Conservation (phyloP, 2,329 filamentous ascomycete species). For the Hirsutella thompsonii region DNA sequence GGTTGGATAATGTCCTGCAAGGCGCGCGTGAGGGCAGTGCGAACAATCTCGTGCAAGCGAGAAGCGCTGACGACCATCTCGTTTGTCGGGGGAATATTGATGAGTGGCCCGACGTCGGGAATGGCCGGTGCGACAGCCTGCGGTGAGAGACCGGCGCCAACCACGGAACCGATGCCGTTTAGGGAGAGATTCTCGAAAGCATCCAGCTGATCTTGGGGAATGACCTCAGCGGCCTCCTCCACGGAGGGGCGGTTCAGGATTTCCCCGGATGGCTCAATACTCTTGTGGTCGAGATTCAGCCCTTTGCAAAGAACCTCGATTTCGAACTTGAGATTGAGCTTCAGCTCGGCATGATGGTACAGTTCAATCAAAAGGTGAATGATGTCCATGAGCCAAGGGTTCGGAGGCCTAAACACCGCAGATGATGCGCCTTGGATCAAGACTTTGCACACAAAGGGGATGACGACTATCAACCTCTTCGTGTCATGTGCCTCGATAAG, state of each 20-base stretch:
- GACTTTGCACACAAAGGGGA: slow-evolving; percentile 96
- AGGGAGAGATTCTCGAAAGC: slow-evolving; percentile 73
- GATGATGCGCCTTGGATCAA: slow-evolving; percentile 74
- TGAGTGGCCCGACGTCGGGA: slow-evolving; percentile 67
- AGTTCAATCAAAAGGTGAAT: slow-evolving; percentile 82
- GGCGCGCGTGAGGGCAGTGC: slow-evolving; percentile 74
- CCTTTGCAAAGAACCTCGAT: slow-evolving; percentile 96
- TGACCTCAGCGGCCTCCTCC: slow-evolving; percentile 47
- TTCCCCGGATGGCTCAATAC: slow-evolving; percentile 73
- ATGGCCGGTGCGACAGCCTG: slow-evolving; percentile 67
- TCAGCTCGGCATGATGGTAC: slow-evolving; percentile 85
- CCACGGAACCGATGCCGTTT: slow-evolving; percentile 56
- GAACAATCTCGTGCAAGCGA: slow-evolving; percentile 64
- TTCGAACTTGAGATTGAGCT: slow-evolving; percentile 95
- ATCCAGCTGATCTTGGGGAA: slow-evolving; percentile 57
- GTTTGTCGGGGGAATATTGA: slow-evolving; percentile 71
- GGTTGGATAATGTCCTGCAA: slow-evolving; percentile 95
- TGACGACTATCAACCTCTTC: slow-evolving; percentile 80
- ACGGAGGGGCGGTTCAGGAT: slow-evolving; percentile 64
- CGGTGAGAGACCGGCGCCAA: slow-evolving; percentile 62
- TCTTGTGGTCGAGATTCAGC: slow-evolving; percentile 81
- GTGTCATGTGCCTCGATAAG: slow-evolving; percentile 89
- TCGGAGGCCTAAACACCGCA: slow-evolving; percentile 83
- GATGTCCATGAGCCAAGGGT: slow-evolving; percentile 97
- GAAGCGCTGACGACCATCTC: slow-evolving; percentile 63